These are phyloP conservation scores for Phytopythium oedochilum DNA, from an alignment of 352 stramenopile species.

Conservation along the genomic window DNA sequence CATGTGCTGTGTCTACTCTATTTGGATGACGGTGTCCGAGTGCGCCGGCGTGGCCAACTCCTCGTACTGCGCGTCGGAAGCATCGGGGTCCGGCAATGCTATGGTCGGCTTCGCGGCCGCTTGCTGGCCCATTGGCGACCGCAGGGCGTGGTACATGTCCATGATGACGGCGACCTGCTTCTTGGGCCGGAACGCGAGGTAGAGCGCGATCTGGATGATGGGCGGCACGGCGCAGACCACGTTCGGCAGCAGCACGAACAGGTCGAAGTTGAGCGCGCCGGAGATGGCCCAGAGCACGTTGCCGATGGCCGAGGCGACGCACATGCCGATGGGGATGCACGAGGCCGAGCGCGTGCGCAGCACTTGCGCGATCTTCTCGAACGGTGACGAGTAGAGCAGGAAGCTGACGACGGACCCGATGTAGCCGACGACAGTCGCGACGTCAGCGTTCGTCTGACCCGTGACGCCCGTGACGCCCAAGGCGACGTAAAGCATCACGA, in stretches of 20 bases:
- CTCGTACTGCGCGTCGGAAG: too few species aligned
- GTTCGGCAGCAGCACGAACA: conserved; percentile 10
- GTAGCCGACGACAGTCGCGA: conserved; percentile 21
- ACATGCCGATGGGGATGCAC: conserved; percentile 29
- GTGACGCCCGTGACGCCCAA: conserved; percentile 16
- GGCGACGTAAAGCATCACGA: conserved; percentile 15
- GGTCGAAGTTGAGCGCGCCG: conserved; percentile 16
- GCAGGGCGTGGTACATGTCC: neutral
- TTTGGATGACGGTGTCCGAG: too few species aligned
- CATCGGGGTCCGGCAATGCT: neutral
- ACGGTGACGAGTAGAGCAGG: conserved; percentile 27
- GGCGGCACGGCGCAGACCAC: conserved; percentile 9
- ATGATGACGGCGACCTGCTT: conserved; percentile 1
- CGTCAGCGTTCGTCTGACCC: conserved; percentile 6
- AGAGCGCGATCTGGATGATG: conserved; percentile 8
- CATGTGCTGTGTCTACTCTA: too few species aligned
- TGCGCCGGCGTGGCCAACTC: too few species aligned
- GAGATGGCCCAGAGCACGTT: conserved; percentile 29
- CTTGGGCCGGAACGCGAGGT: conserved; percentile 8
- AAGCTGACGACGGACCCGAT: conserved; percentile 22
- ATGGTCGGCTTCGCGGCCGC: neutral
- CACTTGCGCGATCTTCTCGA: conserved; percentile 34
- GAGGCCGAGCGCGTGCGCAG: conserved; percentile 19
- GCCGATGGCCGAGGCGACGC: conserved; percentile 16
- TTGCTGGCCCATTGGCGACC: neutral